Base-by-base conservation (phyloP, 2,329 filamentous ascomycete genomes). In the Clarireedia monteithiana region DNA sequence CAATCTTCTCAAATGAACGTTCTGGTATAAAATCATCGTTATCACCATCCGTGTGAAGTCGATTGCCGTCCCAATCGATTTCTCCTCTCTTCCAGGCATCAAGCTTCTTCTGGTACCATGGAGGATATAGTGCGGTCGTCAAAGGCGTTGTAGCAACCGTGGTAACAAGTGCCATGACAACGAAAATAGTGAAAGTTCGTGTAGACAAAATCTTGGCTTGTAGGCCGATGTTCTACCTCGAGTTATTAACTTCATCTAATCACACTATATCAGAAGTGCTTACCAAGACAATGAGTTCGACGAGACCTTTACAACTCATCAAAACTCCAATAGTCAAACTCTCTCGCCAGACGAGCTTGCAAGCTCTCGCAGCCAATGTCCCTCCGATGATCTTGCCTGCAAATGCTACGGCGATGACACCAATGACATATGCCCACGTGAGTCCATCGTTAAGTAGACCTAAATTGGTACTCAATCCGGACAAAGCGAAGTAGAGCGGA, bases 291-390 rank as follows among this genome's bases (percentile, higher is more conserved):
- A 97, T 96, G 52, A 97, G 75, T 70, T 96, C 91, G 0, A 96
- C 91, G 9, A 97, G 77, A 65, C 92, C 92, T 71, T 97, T 97
- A 72, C 92, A 97, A 72, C 89, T 95, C 92, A 97, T 97, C 65
- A 96, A 73, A 15, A 86, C 83, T 14, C 92, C 92, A 62, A 97
- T 94, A 1, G 89, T 83, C 34, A 95, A 81, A 56, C 88, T 91
- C 70, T 97, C 92, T 58, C 91, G 82, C 92, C 92, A 97, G 1
- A 95, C 79, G 50, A 96, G 76, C 26, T 87, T 90, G 64, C 83
- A 89, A 3, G 83, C 67, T 38, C 83, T 81, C 0, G 92, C 91
- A 6, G 91, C 90, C 1, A 95, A 57, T 0, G 89, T 85, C 17
- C 89, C 91, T 44, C 91, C 92, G 12, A 85, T 75, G 51, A 97